phyloP scores from a whole-genome alignment of 305 asterid genomes.

The Rubia tinctorum region DNA sequence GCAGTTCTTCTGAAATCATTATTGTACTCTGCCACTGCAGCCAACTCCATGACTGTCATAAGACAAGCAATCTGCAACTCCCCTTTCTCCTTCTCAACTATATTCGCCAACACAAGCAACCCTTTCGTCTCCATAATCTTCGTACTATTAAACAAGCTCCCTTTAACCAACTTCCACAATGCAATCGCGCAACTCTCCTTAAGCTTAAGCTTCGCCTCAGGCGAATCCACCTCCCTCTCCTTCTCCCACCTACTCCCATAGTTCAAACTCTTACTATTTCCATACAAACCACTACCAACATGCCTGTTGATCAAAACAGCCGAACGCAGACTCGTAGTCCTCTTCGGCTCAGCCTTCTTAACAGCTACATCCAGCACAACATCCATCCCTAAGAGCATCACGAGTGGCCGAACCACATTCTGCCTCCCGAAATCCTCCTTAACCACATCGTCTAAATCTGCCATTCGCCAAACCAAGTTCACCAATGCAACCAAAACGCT shows the following conservation, averaged over 20 bases:
- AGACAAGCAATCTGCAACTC: constrained; percentile 45
- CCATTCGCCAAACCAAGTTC: constrained; percentile 44
- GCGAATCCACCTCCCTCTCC: constrained; percentile 41
- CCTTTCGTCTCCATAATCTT: constrained; percentile 65
- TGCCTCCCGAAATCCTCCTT: constrained; percentile 65
- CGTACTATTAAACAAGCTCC: constrained; percentile 45
- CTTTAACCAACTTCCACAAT: constrained; percentile 46
- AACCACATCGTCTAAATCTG: constrained; percentile 33
- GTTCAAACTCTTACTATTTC: constrained; percentile 25
- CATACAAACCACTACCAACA: constrained; percentile 14
- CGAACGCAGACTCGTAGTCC: constrained; percentile 33
- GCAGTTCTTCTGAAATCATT: constrained; percentile 45
- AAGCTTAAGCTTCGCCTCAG: constrained; percentile 42
- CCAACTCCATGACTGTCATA: constrained; percentile 58
- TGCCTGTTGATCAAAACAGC: constrained; percentile 42
- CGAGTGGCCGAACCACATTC: constrained; percentile 53
- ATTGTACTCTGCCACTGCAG: constrained; percentile 53
- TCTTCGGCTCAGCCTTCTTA: constrained; percentile 26
- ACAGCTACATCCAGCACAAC: constrained; percentile 37
- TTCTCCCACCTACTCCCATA: constrained; percentile 24
- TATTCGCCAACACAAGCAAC: constrained; percentile 54
- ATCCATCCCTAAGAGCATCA: constrained; percentile 46
- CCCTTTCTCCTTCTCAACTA: constrained; percentile 54
- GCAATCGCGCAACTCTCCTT: constrained; percentile 51
- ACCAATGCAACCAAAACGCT: constrained; percentile 38